Conservation (phyloP, 441 rosid species). For the Erysimum pusillum region DNA sequence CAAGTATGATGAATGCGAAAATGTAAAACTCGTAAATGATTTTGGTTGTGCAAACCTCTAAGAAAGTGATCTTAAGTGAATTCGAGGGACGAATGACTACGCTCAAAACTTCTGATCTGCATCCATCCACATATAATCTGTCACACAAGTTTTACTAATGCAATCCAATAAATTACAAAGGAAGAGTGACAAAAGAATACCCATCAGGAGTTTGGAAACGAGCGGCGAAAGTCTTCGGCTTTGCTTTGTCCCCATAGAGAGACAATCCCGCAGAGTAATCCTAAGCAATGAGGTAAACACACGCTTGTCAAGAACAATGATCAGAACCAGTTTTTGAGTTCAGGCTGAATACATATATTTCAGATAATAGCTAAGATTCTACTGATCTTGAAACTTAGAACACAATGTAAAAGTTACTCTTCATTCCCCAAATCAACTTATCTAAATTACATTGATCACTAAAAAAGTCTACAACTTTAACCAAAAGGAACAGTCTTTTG, state of each 20-base stretch:
- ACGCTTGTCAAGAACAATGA: slow-evolving; percentile 25
- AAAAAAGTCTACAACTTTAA: slow-evolving; percentile 17
- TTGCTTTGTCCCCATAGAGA: slow-evolving; percentile 93
- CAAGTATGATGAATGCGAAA: slow-evolving; percentile 6
- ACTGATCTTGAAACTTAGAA: not conserved
- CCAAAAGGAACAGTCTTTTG: slow-evolving; percentile 5
- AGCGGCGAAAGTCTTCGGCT: slow-evolving; percentile 83
- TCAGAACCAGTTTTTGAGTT: not conserved
- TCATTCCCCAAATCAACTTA: not conserved
- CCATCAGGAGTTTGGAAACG: slow-evolving; percentile 90
- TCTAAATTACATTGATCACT: not conserved
- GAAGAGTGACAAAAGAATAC: slow-evolving; percentile 49
- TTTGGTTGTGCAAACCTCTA: slow-evolving; percentile 67
- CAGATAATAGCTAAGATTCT: not conserved
- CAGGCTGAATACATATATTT: not conserved
- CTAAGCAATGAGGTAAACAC: slow-evolving; percentile 52
- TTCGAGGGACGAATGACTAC: slow-evolving; percentile 82
- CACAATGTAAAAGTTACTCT: not conserved
- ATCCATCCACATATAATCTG: slow-evolving; percentile 27
- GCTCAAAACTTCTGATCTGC: slow-evolving; percentile 84
- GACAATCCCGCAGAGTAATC: slow-evolving; percentile 86
- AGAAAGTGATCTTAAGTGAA: slow-evolving; percentile 91
- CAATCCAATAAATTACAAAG: not conserved
- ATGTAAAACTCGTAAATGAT: slow-evolving; percentile 1
- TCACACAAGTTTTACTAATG: slow-evolving; percentile 7